Base-by-base conservation (phyloP, 2,329 filamentous ascomycete species). In the Ceratocystis huliohia region DNA sequence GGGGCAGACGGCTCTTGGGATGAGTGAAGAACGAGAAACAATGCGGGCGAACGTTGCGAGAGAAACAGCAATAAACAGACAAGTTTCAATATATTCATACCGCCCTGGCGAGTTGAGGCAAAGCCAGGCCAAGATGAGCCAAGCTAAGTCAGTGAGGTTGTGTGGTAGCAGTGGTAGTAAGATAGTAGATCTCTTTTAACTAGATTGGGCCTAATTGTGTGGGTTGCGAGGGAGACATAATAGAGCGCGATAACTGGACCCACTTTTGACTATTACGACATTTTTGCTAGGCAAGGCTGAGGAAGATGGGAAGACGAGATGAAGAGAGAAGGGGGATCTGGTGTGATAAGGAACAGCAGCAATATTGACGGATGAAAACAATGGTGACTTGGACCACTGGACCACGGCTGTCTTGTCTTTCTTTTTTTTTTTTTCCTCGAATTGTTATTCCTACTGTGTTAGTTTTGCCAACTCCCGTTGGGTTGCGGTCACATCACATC, bases 181-280 rank as follows among this genome's bases (percentile, higher is more conserved):
- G 50, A 63, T 15, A 63, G 20, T 25, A 7, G 17, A 7, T 46
- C 65, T 66, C 65, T 67, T 41, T 67, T 67, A 67, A 64, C 65
- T 53, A 33, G 57, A 45, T 67, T 59, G 15, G 65, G 65, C 56
- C 41, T 67, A 67, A 64, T 56, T 67, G 65, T 25, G 20, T 59
- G 33, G 48, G 48, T 63, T 66, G 61, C 20, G 65, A 66, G 48
- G 65, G 61, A 66, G 59, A 63, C 5, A 63, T 57, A 57, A 66
- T 48, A 22, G 22, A 30, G n/a, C 10, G 5, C 53, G 22, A 20
- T 28, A 28, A 15, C 50, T 25, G n/a, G 53, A 17, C 28, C 53
- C 53, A 57, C 53, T 57, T 50, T 28, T 28, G 53, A 13, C 28
- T 4, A 28, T 22, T 30, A 30, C 53, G 46, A 25, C 46, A n/a